Conservation (phyloP, 116 monocot genomes). For the Thalassia testudinum region DNA sequence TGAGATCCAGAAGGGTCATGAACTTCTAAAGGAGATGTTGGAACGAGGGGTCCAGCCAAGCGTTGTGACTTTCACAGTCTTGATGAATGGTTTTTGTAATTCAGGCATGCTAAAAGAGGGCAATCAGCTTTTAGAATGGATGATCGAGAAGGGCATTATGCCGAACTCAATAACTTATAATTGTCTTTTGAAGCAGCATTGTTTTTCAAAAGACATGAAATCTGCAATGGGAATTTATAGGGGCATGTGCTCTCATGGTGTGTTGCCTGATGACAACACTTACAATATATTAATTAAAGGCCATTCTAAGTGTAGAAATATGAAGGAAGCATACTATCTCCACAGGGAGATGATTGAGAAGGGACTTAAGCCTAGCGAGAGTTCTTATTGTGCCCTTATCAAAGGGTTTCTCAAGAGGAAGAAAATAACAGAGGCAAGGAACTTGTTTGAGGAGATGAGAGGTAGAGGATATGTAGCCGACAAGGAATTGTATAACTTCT, state of each 20-base stretch:
- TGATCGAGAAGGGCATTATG: slow-evolving; percentile 46
- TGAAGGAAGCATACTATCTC: slow-evolving; percentile 83
- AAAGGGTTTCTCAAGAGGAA: slow-evolving; percentile 51
- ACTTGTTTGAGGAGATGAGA: slow-evolving; percentile 80
- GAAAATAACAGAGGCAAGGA: slow-evolving; percentile 49
- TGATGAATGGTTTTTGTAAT: slow-evolving; percentile 82
- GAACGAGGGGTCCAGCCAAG: slow-evolving; percentile 58
- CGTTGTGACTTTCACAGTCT: slow-evolving; percentile 86
- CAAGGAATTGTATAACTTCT: slow-evolving; percentile 42
- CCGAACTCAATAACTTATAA: slow-evolving; percentile 77
- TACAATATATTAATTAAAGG: slow-evolving; percentile 87
- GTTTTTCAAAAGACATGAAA: slow-evolving; percentile 71
- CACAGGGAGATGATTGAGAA: slow-evolving; percentile 65
- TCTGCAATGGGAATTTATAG: slow-evolving; percentile 48
- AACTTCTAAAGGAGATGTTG: slow-evolving; percentile 60
- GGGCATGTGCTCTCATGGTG: slow-evolving; percentile 39
- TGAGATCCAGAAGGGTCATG: slow-evolving; percentile 43
- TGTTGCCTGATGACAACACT: slow-evolving; percentile 70
- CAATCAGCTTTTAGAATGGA: slow-evolving; percentile 63
- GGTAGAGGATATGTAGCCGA: slow-evolving; percentile 28
- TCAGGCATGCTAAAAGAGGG: slow-evolving; percentile 64
- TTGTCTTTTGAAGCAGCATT: slow-evolving; percentile 65
- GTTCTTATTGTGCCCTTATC: slow-evolving; percentile 58
- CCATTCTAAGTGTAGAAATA: slow-evolving; percentile 80
- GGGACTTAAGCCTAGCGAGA: slow-evolving; percentile 39